A percentile compares a stretch with the other conserved stretches of the same genome.
These are phyloP conservation scores for Xylariaceae sp. DNA, from an alignment of 2,329 filamentous ascomycete genomes.

Conservation along the genomic window DNA sequence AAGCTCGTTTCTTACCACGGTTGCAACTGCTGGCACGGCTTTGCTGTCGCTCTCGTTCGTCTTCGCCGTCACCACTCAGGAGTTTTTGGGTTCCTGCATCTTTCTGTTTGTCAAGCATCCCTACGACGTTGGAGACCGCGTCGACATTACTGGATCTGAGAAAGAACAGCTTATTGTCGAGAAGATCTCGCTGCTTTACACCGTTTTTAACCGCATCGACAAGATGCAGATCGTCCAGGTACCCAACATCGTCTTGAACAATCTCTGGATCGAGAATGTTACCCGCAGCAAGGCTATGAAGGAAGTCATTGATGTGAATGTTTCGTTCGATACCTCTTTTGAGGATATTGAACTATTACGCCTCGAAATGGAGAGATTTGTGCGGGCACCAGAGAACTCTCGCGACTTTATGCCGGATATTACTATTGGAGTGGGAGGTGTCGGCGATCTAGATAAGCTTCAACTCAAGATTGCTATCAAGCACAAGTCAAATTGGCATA, in stretches of 20 bases:
- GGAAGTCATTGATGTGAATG: conserved; percentile 77
- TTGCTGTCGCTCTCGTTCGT: conserved; percentile 96
- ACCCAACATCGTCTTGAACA: conserved; percentile 90
- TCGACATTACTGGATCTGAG: conserved; percentile 69
- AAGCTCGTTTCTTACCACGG: conserved; percentile 78
- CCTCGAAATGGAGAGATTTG: conserved; percentile 82
- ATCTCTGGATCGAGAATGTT: conserved; percentile 93
- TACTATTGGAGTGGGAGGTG: conserved; percentile 73
- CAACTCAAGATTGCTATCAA: conserved; percentile 80
- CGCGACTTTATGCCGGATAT: conserved; percentile 91
- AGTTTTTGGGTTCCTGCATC: conserved; percentile 97
- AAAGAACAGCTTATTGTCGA: conserved; percentile 77
- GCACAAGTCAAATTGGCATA: conserved; percentile 92
- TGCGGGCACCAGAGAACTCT: conserved; percentile 78
- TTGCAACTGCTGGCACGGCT: conserved; percentile 88
- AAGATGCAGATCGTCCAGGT: conserved; percentile 81
- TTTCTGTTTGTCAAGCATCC: conserved; percentile 99
- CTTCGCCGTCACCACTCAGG: conserved; percentile 88
- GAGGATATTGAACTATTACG: conserved; percentile 88
- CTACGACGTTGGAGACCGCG: conserved; percentile 92
- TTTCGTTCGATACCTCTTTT: conserved; percentile 84
- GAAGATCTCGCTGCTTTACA: conserved; percentile 91
- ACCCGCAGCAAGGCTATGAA: conserved; percentile 90
- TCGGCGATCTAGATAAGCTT: conserved; percentile 87
- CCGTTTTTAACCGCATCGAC: conserved; percentile 82